These are phyloP conservation scores for Porcisia hertigi DNA, from an alignment of 208 protist species.

Conservation along the genomic window DNA sequence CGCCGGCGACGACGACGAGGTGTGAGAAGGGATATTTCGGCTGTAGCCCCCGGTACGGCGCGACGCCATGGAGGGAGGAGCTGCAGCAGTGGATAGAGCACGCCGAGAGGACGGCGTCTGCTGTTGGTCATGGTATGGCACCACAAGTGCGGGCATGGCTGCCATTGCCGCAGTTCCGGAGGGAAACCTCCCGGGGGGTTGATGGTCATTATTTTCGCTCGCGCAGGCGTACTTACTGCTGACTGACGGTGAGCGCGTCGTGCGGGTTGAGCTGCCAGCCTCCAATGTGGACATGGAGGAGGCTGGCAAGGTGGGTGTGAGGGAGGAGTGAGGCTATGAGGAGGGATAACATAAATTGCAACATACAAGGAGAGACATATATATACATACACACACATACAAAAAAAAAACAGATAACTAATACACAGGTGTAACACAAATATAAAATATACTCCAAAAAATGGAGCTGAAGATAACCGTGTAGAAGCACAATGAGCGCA, in stretches of 20 bases:
- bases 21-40: constrained; percentile 20
- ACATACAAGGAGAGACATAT: too few relatives aligned
- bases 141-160: not conserved
- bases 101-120: not conserved
- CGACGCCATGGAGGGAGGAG: not conserved
- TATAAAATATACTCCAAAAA: too few relatives aligned
- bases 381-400: too few relatives aligned
- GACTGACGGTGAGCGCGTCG: constrained; percentile 3
- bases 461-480: too few relatives aligned
- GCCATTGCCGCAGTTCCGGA: not conserved
- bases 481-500: too few relatives aligned
- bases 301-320: not conserved
- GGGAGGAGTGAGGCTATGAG: not conserved
- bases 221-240: constrained; percentile 2
- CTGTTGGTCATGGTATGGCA: not conserved
- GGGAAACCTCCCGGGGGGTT: not conserved
- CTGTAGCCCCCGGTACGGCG: constrained; percentile 2
- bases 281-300: not conserved
- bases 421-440: too few relatives aligned
- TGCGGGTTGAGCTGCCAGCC: constrained; percentile 10
- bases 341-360: not conserved
- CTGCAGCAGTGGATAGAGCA: not conserved
- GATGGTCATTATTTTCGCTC: not conserved
- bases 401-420: too few relatives aligned
- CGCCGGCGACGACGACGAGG: not conserved